Evolutionary conservation across 1,284 basidiomycete genomes (phyloP), one percentile per base, ranked within the genome.

Genomic region (Pseudozyma hubeiensis): DNA sequence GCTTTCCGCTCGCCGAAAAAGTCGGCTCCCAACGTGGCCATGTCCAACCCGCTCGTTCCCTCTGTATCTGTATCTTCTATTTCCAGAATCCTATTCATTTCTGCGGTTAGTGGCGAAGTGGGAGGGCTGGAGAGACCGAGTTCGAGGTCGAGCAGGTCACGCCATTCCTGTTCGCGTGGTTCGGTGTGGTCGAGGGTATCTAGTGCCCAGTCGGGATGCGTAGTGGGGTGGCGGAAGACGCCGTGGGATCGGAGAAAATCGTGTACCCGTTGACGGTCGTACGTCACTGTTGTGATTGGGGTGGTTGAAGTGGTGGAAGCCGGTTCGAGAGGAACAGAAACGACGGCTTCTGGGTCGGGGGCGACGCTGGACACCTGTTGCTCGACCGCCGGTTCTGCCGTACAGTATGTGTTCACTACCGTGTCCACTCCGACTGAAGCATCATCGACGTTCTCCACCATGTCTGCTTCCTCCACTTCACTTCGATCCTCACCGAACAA

Each of bases 91-190:
- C 51, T 46, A n/a, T 47, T 40, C 9, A 56, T 37, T 5, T 45
- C 46, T 1, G 50, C 30, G 0, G 48, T 9, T 4, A 9, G 43
- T 3, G 54, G 7, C 7, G 30, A 19, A 33, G 33, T 5, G 19
- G 37, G 2, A 13, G 52, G 10, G 13, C 47, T 37, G 41, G 58
- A 41, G 10, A 75, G 56, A 14, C 72, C 72, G 14, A 75, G 59
- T 50, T 75, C 72, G 13, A 70, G 67, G 37, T 75, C 72, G 17
- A 75, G 39, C 35, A 70, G n/a, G 19, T 70, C 66, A 1, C 72
- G 50, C 72, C 72, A 75, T 17, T 74, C 65, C 35, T 67, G 55
- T 31, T 66, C 54, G 9, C 56, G 43, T 11, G 52, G 7, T 6
- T 50, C 31, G 4, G 45, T 13, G 39, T 33, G 37, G 31, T 65